Base-by-base conservation (phyloP, 192 early-diverging fungal genomes). In the Gryganskiella cystojenkinii region DNA sequence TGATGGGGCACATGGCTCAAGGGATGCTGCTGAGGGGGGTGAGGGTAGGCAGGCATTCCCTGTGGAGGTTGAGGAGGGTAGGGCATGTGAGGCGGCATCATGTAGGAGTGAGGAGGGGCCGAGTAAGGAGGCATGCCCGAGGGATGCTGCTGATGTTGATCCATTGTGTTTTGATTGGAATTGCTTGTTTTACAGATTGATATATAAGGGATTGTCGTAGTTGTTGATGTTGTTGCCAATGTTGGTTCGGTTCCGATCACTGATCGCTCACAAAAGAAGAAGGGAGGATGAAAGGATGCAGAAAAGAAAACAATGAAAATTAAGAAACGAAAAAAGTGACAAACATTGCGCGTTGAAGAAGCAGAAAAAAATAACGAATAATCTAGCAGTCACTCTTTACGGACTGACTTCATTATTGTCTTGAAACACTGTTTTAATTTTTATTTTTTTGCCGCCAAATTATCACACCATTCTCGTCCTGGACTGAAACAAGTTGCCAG, bases 101-200 rank as follows among this genome's bases (percentile, higher is more conserved):
- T 40, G 37, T 40, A 40, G 5, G 37, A 13, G 13, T 40, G 37
- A 5, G 37, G 7, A 13, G 37, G 37, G 37, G 37, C 37, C 5
- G 37, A 40, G 37, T 40, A 40, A 19, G 37, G 56, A 19, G 66
- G 64, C 65, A 76, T 63, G 59, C 67, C 67, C n/a, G 45, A 27
- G 1, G 60, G 46, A 40, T 71, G 70, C 52, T 61, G 67, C 58
- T 63, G 69, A 25, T 67, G 70, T 13, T 40, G 37, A 40, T 40
- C 37, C 37, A 40, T n/a, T n/a, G n/a, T n/a, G n/a, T n/a, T n/a
- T n/a, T n/a, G n/a, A n/a, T n/a, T n/a, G n/a, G n/a, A n/a, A n/a
- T n/a, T n/a, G n/a, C n/a, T n/a, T n/a, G n/a, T n/a, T n/a, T n/a
- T n/a, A n/a, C n/a, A n/a, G 54, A 20, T 7, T 11, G 50, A 31